Conservation (phyloP, 352 stramenopile species). For the Phytophthora uliginosa region DNA sequence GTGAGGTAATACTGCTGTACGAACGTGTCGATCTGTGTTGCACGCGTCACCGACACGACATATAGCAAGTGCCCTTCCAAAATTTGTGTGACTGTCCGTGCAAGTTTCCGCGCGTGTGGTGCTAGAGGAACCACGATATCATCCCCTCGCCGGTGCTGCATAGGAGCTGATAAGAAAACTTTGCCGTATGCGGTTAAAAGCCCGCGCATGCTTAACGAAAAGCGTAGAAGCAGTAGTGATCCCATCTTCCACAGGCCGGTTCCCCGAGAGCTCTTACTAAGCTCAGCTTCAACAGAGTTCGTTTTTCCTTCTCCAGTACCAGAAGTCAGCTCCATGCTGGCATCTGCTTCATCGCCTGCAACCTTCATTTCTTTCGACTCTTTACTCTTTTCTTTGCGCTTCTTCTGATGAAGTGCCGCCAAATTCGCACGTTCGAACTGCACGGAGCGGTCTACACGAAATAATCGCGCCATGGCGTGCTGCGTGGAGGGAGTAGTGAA, state of each 20-base stretch:
- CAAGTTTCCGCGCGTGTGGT: constrained; percentile 63
- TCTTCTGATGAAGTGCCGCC: constrained; percentile 61
- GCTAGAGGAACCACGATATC: constrained; percentile 66
- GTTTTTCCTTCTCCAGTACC: constrained; percentile 9
- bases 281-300: constrained; percentile 2
- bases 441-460: constrained; percentile 73
- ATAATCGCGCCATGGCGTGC: constrained; percentile 70
- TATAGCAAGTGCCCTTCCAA: constrained; percentile 67
- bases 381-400: constrained; percentile 23
- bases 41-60: constrained; percentile 47
- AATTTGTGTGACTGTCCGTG: constrained; percentile 52
- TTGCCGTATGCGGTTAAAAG: constrained; percentile 76
- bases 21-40: constrained; percentile 63
- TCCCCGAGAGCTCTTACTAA: constrained; percentile 8
- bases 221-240: constrained; percentile 82
- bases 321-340: constrained; percentile 23
- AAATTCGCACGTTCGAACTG: constrained; percentile 82
- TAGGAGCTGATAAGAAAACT: constrained; percentile 66
- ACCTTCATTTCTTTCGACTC: constrained; percentile 10
- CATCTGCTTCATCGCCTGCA: constrained; percentile 15
- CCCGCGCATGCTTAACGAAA: constrained; percentile 75
- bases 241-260: constrained; percentile 84
- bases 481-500: constrained; percentile 69
- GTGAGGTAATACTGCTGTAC: constrained; percentile 82
- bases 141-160: constrained; percentile 76